Base-by-base conservation (phyloP, 768 basidiomycete genomes). In the Leccinum disarticulatum region DNA sequence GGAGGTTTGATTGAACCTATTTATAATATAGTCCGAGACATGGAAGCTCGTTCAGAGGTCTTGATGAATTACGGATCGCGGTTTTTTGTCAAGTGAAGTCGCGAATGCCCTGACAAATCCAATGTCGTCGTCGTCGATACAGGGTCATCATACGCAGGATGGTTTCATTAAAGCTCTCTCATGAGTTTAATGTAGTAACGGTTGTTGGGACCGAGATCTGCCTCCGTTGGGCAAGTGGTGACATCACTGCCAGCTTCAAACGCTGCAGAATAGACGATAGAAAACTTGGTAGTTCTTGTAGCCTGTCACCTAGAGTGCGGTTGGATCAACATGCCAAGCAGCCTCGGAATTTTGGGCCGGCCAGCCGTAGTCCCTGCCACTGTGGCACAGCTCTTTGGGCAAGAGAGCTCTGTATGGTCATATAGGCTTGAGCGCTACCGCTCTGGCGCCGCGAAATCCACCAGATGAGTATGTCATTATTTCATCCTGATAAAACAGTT, bases 41-140 rank as follows among this genome's bases (percentile, higher is more conserved):
- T 85, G 4, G 58, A 70, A 22, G 66, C 74, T 2, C 81, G 80
- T 3, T 74, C 79, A 8, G 85, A 88, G 61, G 63, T 88, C 3
- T 71, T 83, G 36, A 79, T 88, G 58, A 73, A 87, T 61, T 88
- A 88, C 60, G 87, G 87, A 0, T 68, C 77, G 0, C 64, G 64
- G 6, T 85, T 86, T 63, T 84, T 84, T 59, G 31, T 50, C 43
- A 47, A 60, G 51, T 64, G 50, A 63, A 48, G 28, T 22, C 31
- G 15, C 3, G n/a, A 17, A 55, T 31, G 25, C 17, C 43, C 41
- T 10, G n/a, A n/a, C 9, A 17, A 38, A 27, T 2, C n/a, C 28
- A 31, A 3, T 19, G 30, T 47, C 19, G 13, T 47, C 19, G 13
- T 15, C 19, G 28, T 28, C 50, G 33, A 22, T 14, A 1, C 27